A percentile compares a stretch with the other conserved stretches of the same genome.
Evolutionary conservation across 1,139 yeast genomes (phyloP).

Genomic region (Geotrichum carabidarum): DNA sequence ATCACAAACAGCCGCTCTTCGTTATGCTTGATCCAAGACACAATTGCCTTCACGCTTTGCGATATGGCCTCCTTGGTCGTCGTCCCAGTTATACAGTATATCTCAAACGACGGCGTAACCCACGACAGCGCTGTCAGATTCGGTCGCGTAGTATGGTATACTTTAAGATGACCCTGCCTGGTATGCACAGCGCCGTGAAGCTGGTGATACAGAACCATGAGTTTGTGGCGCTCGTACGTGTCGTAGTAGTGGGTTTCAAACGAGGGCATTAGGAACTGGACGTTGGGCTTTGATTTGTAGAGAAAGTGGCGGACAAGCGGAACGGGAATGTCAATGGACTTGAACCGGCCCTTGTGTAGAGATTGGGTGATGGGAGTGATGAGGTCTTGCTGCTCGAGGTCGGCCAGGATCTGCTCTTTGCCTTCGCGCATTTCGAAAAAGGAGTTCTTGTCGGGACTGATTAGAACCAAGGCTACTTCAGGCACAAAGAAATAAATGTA

Average conservation of each 20-base stretch:
- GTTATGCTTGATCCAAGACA: conserved; percentile 53
- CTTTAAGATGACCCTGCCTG: conserved; percentile 32
- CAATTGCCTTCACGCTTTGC: conserved; percentile 49
- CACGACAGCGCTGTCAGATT: conserved; percentile 49
- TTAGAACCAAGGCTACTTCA: conserved; percentile 58
- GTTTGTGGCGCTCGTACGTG: conserved; percentile 33
- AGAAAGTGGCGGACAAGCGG: conserved; percentile 65
- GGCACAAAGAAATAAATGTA: conserved; percentile 58
- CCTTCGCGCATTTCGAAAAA: conserved; percentile 69
- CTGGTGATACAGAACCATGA: conserved; percentile 44
- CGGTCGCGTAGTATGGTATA: conserved; percentile 34
- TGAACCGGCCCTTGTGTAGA: conserved; percentile 41
- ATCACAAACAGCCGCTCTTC: conserved; percentile 56
- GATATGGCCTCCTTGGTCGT: conserved; percentile 45
- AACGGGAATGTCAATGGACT: conserved; percentile 40
- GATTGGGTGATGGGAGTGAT: conserved; percentile 39
- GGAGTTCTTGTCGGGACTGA: conserved; percentile 78
- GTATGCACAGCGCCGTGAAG: conserved; percentile 39
- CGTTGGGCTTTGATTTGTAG: conserved; percentile 60
- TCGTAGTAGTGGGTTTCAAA: conserved; percentile 34
- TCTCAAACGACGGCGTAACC: conserved; percentile 53
- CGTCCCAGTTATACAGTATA: conserved; percentile 50
- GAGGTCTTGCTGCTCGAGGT: conserved; percentile 38
- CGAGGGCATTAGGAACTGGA: conserved; percentile 53
- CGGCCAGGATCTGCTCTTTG: conserved; percentile 49